Evolutionary conservation across 306 rosid species (phyloP).

Genomic region (Cicer yamashitae): DNA sequence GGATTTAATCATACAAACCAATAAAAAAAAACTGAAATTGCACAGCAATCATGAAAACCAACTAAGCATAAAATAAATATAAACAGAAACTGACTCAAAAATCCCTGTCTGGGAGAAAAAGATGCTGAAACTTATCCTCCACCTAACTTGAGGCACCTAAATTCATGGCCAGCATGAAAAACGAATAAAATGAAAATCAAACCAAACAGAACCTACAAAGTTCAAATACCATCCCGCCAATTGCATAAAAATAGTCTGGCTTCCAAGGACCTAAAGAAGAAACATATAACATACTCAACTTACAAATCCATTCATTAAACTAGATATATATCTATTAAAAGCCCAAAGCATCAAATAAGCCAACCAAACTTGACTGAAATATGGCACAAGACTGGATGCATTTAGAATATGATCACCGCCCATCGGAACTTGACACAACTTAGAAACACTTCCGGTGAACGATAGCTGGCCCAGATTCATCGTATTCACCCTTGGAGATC

Average conservation of each 20-base stretch:
- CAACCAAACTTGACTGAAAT: constrained; percentile 58
- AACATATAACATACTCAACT: constrained; percentile 53
- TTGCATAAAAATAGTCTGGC: constrained; percentile 57
- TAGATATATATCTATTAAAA: constrained; percentile 53
- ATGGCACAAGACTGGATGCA: constrained; percentile 49
- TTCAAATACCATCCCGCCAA: constrained; percentile 51
- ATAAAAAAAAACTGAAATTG: constrained; percentile 17
- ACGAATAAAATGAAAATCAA: constrained; percentile 43
- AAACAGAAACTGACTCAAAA: constrained; percentile 59
- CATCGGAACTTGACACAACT: constrained; percentile 43
- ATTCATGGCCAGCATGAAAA: constrained; percentile 54
- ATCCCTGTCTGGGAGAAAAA: constrained; percentile 48
- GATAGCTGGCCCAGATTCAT: constrained; percentile 78
- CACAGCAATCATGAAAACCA: constrained; percentile 48
- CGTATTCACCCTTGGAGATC: constrained; percentile 79
- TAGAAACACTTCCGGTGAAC: constrained; percentile 81
- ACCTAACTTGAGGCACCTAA: constrained; percentile 53
- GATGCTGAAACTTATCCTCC: constrained; percentile 44
- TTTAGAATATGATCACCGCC: constrained; percentile 44
- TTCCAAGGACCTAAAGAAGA: constrained; percentile 51
- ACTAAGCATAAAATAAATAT: constrained; percentile 51
- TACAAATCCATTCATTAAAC: constrained; percentile 60
- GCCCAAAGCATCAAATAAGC: constrained; percentile 53
- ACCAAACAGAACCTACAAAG: constrained; percentile 53
- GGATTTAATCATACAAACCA: constrained; percentile 21